A percentile compares a stretch with the other conserved stretches of the same genome.
Evolutionary conservation across 257 asterid species (phyloP).

Genomic region (Catharanthus roseus): DNA sequence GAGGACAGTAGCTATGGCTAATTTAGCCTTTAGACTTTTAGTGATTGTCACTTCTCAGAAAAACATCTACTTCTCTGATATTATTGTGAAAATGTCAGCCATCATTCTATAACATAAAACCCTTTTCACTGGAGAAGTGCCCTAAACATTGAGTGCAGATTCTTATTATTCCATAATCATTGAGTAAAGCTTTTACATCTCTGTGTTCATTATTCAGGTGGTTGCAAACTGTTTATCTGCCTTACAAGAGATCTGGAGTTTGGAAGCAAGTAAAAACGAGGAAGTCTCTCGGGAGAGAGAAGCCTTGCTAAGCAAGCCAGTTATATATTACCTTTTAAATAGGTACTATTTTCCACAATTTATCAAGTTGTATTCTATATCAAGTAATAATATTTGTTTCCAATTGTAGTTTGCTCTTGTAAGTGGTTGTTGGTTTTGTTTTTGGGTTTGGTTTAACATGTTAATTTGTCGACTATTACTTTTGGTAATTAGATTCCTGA

Average conservation of each 20-base stretch:
- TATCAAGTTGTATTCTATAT: neutral
- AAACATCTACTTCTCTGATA: neutral
- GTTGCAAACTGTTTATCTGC: conserved; percentile 86
- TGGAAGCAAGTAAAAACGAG: conserved; percentile 86
- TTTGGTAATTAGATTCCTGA: conserved; percentile 1
- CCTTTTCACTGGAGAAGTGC: neutral
- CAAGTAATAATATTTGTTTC: neutral
- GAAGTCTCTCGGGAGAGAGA: conserved; percentile 90
- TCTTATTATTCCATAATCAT: neutral
- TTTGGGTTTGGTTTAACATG: neutral
- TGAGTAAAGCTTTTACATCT: conserved; percentile 2
- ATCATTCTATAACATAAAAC: too few relatives aligned
- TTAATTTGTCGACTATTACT: neutral
- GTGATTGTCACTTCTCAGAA: neutral
- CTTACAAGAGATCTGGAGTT: conserved; percentile 93
- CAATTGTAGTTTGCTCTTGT: neutral
- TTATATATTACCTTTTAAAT: conserved; percentile 78
- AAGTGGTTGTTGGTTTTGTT: neutral
- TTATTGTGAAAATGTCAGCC: neutral
- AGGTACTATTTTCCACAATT: conserved; percentile 35
- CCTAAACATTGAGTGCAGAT: neutral
- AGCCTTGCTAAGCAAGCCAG: conserved; percentile 71
- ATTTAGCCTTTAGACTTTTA: neutral
- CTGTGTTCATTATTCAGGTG: conserved; percentile 44
- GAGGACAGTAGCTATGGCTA: neutral